These are phyloP conservation scores for Komagataella mondaviorum DNA, from an alignment of 805 yeast species.

Conservation along the genomic window DNA sequence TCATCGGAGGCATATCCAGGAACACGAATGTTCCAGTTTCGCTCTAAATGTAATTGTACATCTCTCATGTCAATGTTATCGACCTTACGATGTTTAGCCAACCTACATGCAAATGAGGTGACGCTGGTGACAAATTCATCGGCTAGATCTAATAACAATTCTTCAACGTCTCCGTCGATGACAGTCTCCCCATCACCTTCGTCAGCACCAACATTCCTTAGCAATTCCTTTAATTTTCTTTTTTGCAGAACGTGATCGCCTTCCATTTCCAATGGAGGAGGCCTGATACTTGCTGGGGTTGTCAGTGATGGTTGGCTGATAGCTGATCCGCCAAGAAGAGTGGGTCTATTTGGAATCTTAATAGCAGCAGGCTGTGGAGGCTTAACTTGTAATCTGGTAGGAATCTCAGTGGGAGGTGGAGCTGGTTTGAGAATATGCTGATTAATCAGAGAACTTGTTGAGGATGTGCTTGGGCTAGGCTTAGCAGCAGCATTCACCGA, in stretches of 20 bases:
- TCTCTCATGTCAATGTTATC: slow-evolving; percentile 82
- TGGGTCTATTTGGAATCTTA: slow-evolving; percentile 58
- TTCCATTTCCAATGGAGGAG: slow-evolving; percentile 75
- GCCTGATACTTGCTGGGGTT: slow-evolving; percentile 59
- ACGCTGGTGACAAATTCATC: slow-evolving; percentile 91
- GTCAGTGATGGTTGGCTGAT: slow-evolving; percentile 55
- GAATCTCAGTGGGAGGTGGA: slow-evolving; percentile 59
- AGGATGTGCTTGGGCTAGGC: slow-evolving; percentile 13
- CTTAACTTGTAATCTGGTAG: slow-evolving; percentile 51
- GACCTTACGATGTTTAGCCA: slow-evolving; percentile 88
- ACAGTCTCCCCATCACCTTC: slow-evolving; percentile 85
- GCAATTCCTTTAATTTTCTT: slow-evolving; percentile 79
- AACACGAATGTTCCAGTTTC: slow-evolving; percentile 88
- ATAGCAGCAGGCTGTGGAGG: slow-evolving; percentile 53
- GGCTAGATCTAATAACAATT: slow-evolving; percentile 77
- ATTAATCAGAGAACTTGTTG: slow-evolving; percentile 5
- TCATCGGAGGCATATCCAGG: slow-evolving; percentile 94
- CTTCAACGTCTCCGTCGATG: slow-evolving; percentile 95
- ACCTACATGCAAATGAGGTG: slow-evolving; percentile 83
- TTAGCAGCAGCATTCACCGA: slow-evolving; percentile 36
- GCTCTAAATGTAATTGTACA: slow-evolving; percentile 80
- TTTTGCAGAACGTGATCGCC: slow-evolving; percentile 79
- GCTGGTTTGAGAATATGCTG: slow-evolving; percentile 23
- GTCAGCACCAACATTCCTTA: slow-evolving; percentile 67
- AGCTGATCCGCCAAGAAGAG: slow-evolving; percentile 76